Evolutionary conservation across 768 basidiomycete species (phyloP), one percentile per base, ranked within the genome.

Genomic region (Pholiota molesta): DNA sequence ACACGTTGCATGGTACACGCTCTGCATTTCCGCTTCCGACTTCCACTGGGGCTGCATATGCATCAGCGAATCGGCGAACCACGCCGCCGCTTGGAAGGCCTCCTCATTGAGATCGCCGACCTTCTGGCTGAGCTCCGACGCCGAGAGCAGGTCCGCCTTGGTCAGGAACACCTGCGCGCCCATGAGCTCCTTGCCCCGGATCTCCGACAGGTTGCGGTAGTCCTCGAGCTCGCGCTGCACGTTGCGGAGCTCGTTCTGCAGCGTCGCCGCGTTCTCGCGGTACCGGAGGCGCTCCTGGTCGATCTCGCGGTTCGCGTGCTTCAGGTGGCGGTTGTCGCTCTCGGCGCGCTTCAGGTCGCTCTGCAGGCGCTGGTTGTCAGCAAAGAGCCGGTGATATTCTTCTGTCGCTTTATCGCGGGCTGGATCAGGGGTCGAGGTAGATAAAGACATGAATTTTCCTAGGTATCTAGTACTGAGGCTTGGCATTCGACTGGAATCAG

Each of bases 1-100:
- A 3, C 17, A 33, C 37, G 57, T 28, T 2, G 40, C 39, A 11
- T 62, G 51, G 14, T 37, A 62, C 14, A 35, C 51, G 8, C 31
- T 33, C 5, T 52, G 40, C 28, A 53, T 58, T 17, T 54, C 49
- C 14, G 57, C 42, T n/a, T 68, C 58, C 23, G 61, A 21, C 17
- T 54, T 61, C 45, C 45, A 21, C 9, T 57, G 28, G 16, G 68
- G 17, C 75, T 81, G 21, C 11, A 8, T 10, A 29, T 53, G 52
- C 28, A 6, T 19, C 69, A 83, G 42, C 78, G 81, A 62, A 69
- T 80, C 49, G 70, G 56, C 53, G 17, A 69, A 49, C 13, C 54
- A 60, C 71, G 14, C 71, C 21, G 58, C 60, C 60, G 31, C 62
- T 65, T 67, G 72, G 68, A 72, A 65, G 21, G 61, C 66, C 26